Percentiles rank a stretch among this genome's conserved stretches.
Conservation (phyloP, 805 yeast genomes). For the Yarrowia keelungensis region DNA sequence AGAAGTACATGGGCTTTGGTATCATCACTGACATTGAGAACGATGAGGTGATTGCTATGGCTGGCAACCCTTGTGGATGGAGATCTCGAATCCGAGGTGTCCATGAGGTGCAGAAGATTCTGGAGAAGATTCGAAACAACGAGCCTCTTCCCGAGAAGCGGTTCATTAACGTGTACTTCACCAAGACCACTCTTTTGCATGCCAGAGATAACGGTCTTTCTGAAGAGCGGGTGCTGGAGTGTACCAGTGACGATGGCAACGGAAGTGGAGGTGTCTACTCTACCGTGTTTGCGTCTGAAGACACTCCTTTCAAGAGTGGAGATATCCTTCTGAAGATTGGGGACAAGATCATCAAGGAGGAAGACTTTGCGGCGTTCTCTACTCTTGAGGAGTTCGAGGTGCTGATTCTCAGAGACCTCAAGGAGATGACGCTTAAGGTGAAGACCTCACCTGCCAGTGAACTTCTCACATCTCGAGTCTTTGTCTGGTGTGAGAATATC, state of each 20-base stretch:
- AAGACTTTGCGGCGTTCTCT: slow-evolving; percentile 64
- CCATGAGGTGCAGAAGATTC: slow-evolving; percentile 63
- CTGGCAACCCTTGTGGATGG: slow-evolving; percentile 65
- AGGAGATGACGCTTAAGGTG: slow-evolving; percentile 63
- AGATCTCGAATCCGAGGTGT: slow-evolving; percentile 78
- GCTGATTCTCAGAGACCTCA: slow-evolving; percentile 71
- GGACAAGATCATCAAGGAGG: slow-evolving; percentile 64
- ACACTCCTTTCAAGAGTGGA: slow-evolving; percentile 60
- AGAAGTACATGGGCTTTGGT: slow-evolving; percentile 1
- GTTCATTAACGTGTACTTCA: slow-evolving; percentile 78
- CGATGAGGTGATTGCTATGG: slow-evolving; percentile 57
- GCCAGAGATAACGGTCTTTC: slow-evolving; percentile 85
- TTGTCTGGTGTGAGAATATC: slow-evolving; percentile 80
- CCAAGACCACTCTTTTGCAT: slow-evolving; percentile 66
- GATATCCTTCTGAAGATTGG: slow-evolving; percentile 76
- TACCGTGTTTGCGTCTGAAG: slow-evolving; percentile 59
- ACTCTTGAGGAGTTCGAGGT: slow-evolving; percentile 56
- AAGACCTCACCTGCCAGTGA: slow-evolving; percentile 65
- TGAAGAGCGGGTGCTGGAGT: slow-evolving; percentile 71
- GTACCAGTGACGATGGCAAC: slow-evolving; percentile 8
- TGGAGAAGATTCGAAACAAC: slow-evolving; percentile 58
- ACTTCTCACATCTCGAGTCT: slow-evolving; percentile 66
- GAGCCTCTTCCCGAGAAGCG: slow-evolving; percentile 57
- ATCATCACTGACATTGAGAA: slow-evolving; percentile 70
- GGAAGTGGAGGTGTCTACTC: slow-evolving; percentile 26